Evolutionary conservation across 73 alveolate species (phyloP).

Genomic region (Tetrahymena elliotti): DNA sequence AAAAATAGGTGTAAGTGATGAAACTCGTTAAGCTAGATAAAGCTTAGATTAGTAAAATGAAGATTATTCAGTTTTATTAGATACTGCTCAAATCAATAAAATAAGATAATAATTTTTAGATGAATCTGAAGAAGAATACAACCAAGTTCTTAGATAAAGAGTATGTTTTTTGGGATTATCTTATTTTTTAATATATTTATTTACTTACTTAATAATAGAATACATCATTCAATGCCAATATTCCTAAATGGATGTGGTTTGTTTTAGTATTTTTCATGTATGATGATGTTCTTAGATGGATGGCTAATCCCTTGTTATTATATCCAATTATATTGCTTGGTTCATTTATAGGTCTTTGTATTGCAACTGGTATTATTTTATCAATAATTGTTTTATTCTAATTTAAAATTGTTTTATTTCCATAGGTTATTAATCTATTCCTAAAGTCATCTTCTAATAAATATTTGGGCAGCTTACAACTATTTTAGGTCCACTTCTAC

Average conservation of each 20-base stretch:
- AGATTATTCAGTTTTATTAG: not conserved
- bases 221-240: not conserved
- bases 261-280: conserved; percentile 26
- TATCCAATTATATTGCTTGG: conserved; percentile 17
- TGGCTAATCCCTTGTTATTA: conserved; percentile 31
- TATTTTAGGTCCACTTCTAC: conserved; percentile 7
- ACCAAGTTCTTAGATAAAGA: not conserved
- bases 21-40: not conserved
- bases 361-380: conserved; percentile 16
- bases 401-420: not conserved
- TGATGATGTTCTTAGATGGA: conserved; percentile 44
- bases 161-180: not conserved
- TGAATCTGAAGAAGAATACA: not conserved
- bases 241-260: conserved; percentile 33
- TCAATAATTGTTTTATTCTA: not conserved
- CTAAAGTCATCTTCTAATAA: conserved; percentile 30
- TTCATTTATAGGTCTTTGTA: conserved; percentile 27
- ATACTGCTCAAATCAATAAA: not conserved
- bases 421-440: conserved; percentile 22
- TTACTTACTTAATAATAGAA: not conserved
- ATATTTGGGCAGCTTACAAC: not conserved
- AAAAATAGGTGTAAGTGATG: not conserved
- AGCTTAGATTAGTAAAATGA: not conserved
- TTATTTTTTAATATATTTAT: not conserved
- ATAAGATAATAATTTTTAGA: not conserved